Evolutionary conservation across 164 flowering plant genomes (phyloP), one percentile per base, ranked within the genome.

Genomic region (Vitis cinerea): DNA sequence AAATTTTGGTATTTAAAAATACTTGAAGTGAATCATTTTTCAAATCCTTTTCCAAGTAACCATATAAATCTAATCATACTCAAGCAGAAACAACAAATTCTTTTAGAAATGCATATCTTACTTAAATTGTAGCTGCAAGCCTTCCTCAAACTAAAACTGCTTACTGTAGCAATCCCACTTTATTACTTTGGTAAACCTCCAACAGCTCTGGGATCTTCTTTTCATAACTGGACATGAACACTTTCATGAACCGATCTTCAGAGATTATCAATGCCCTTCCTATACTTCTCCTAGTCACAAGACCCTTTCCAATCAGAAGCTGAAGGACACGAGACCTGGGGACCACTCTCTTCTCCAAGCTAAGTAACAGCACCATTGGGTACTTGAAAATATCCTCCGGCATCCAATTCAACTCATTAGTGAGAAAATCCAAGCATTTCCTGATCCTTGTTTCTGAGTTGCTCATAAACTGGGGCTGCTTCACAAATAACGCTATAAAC

Each of bases 381-480:
- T 50, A 64, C 30, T 12, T 64, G 31, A 44, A 11, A 19, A 65
- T 23, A 23, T 65, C 57, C 2, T 51, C 44, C 9, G 14, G 9
- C 12, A 58, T 65, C 67, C 68, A 65, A 9, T 52, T 2, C n/a
- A 64, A 12, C 56, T 16, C 31, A 11, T 64, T 64, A 54, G 23
- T 64, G 55, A 64, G 49, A 11, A 48, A 65, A 19, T 52, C 30
- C 58, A 65, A 65, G 5, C 10, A 10, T 48, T 51, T 50, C 57
- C 27, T 16, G 2, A 64, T 17, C 37, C 23, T 23, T 57, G 23
- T 44, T 15, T n/a, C 16, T 4, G 68, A 65, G n/a, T 44, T 3
- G 11, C 27, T 50, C 67, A 64, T 64, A 64, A 64, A 11, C 57
- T 51, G 13, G 11, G 67, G 67, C 10, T 65, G 48, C 68, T 65